Conservation (phyloP, 495 filamentous ascomycete genomes). For the Podospora anserina region DNA sequence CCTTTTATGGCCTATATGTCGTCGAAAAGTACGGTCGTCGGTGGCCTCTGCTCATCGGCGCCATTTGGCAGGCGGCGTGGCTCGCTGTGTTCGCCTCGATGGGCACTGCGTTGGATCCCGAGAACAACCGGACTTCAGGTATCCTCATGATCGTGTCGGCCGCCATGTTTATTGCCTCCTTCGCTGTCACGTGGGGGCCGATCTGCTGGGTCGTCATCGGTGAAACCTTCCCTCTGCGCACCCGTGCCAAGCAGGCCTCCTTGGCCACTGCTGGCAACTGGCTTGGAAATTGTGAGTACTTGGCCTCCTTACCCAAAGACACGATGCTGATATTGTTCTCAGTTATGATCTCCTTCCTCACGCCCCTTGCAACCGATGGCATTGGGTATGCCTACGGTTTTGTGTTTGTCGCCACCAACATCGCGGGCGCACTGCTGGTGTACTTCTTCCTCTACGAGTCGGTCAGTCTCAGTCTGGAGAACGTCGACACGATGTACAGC, state of each 20-base stretch:
- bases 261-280: conserved; percentile 75
- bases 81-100: conserved; percentile 68
- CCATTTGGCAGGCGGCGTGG: conserved; percentile 62
- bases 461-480: conserved; percentile 65
- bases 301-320: neutral
- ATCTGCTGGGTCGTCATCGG: conserved; percentile 72
- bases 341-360: conserved; percentile 78
- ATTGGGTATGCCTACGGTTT: conserved; percentile 78
- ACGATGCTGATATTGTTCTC: neutral
- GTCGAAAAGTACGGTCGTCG: conserved; percentile 67
- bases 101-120: conserved; percentile 47
- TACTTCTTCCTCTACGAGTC: conserved; percentile 80
- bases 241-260: conserved; percentile 67
- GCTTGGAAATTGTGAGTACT: conserved; percentile 62
- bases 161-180: conserved; percentile 62
- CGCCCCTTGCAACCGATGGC: conserved; percentile 65
- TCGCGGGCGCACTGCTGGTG: conserved; percentile 60
- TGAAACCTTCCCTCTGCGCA: conserved; percentile 72
- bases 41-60: conserved; percentile 61
- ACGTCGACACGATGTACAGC: conserved; percentile 74
- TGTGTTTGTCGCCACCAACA: conserved; percentile 70
- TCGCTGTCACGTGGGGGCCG: conserved; percentile 73
- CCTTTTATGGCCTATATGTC: conserved; percentile 64
- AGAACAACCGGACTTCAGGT: conserved; percentile 52
- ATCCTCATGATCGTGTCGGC: conserved; percentile 72